These are phyloP conservation scores for Phaffomyces thermotolerans DNA, from an alignment of 805 yeast genomes.

Conservation along the genomic window DNA sequence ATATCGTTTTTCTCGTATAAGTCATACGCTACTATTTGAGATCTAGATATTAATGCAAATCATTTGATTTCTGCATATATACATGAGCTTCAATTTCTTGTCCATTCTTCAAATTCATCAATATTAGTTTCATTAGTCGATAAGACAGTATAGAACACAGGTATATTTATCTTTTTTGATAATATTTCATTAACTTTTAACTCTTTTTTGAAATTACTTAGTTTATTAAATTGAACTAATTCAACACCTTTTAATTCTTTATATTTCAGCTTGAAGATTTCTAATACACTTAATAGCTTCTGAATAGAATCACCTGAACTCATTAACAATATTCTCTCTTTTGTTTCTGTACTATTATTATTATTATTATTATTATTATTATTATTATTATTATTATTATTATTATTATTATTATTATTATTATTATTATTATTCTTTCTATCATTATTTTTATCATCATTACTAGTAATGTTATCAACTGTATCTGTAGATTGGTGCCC, in stretches of 20 bases:
- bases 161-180: conserved; percentile 14
- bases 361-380: no score
- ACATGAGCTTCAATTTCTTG: conserved; percentile 7
- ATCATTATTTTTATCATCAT: no score
- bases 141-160: conserved; percentile 16
- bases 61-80: no score
- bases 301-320: conserved; percentile 20
- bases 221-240: conserved; percentile 18
- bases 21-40: no score
- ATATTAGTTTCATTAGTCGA: conserved; percentile 1
- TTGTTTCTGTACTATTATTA: background rate
- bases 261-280: conserved; percentile 16
- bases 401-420: background rate
- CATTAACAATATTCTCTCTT: conserved; percentile 11
- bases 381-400: no score
- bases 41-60: background rate
- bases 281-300: conserved; percentile 18
- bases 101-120: conserved; percentile 15
- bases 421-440: no score
- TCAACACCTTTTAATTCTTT: conserved; percentile 1
- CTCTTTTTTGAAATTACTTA: conserved; percentile 16
- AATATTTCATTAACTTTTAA: conserved; percentile 14
- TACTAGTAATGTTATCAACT: no score
- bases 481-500: no score
- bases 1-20: no score